Evolutionary conservation across 345 rosid genomes (phyloP), one percentile per base, ranked within the genome.

Genomic region (Geranium rotundifolium): DNA sequence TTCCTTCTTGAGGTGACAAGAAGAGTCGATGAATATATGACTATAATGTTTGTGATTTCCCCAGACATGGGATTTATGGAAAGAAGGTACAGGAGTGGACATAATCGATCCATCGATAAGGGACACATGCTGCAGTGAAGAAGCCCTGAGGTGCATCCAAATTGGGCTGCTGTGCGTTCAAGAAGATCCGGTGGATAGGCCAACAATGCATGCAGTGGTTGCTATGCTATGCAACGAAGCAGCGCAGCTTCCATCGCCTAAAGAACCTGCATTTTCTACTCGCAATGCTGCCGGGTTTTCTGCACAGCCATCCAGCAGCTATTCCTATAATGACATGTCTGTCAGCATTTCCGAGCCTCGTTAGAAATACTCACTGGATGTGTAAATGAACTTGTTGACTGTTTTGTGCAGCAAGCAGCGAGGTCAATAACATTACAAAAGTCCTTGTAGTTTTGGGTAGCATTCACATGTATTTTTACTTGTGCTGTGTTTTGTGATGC

Each of bases 161-260:
- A 55, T 55, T 17, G 57, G 57, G 57, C 20, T 55, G 57, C 10
- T 55, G 10, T 55, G 57, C n/a, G 57, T 55, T 55, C 57, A 55
- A 18, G 57, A 55, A 55, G 57, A 55, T 55, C 57, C 57, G 8
- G 57, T 16, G 17, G 57, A 55, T 18, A 55, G 57, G 17, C 57
- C 57, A 17, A 55, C 57, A 55, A 55, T 55, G 57, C 4, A 13
- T 9, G 4, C 19, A 16, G 20, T 55, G 1, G 57, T 55, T 16
- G 19, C 20, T 17, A 55, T 55, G 57, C 57, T 55, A 5, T 0
- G 9, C 2, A 55, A 18, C n/a, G 19, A 55, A 17, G 4, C 57
- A 17, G 9, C 57, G 4, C 5, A 17, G 19, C 19, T 55, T 17
- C 7, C 57, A 55, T 55, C 3, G 8, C 57, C 57, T n/a, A 17